Conservation (phyloP, 2,329 filamentous ascomycete genomes). For the Hymenoscyphus salicellus region DNA sequence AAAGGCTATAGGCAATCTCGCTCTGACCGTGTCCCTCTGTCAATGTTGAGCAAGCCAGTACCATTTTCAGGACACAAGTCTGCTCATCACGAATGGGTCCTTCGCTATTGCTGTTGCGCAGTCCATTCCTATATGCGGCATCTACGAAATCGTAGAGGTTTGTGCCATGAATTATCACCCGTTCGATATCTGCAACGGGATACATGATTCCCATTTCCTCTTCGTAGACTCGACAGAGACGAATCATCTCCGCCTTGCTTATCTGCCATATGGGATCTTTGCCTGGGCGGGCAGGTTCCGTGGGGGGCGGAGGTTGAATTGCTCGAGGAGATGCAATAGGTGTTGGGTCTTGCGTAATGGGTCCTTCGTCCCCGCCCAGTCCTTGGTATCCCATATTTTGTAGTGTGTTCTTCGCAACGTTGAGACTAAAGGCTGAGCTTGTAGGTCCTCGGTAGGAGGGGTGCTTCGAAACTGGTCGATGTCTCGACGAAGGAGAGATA, state of each 20-base stretch:
- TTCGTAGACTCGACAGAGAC: slow-evolving; percentile 76
- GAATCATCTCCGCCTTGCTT: slow-evolving; percentile 73
- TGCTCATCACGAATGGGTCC: slow-evolving; percentile 55
- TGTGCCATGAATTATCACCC: slow-evolving; percentile 66
- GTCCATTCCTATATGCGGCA: slow-evolving; percentile 55
- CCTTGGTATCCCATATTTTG: slow-evolving; percentile 84
- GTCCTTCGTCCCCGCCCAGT: slow-evolving; percentile 62
- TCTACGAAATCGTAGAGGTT: slow-evolving; percentile 72
- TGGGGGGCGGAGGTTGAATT: slow-evolving; percentile 27
- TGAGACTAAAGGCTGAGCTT: slow-evolving; percentile 79
- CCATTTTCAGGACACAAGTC: slow-evolving; percentile 74
- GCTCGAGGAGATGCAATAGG: slow-evolving; percentile 35
- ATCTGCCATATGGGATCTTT: slow-evolving; percentile 81
- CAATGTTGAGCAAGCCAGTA: slow-evolving; percentile 74
- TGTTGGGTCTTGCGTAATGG: slow-evolving; percentile 51
- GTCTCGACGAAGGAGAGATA: slow-evolving; percentile 27
- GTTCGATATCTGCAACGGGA: slow-evolving; percentile 73
- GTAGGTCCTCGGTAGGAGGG: slow-evolving; percentile 79
- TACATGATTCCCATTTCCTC: slow-evolving; percentile 94
- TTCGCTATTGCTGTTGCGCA: slow-evolving; percentile 49
- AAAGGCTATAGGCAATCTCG: slow-evolving; percentile 68
- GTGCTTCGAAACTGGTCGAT: slow-evolving; percentile 33
- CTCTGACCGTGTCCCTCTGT: slow-evolving; percentile 79
- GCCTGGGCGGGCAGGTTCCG: slow-evolving; percentile 29
- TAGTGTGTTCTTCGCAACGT: slow-evolving; percentile 81